Evolutionary conservation across 2,329 filamentous ascomycete species (phyloP), one percentile per base, ranked within the genome.

Genomic region (Fusarium hainanense): DNA sequence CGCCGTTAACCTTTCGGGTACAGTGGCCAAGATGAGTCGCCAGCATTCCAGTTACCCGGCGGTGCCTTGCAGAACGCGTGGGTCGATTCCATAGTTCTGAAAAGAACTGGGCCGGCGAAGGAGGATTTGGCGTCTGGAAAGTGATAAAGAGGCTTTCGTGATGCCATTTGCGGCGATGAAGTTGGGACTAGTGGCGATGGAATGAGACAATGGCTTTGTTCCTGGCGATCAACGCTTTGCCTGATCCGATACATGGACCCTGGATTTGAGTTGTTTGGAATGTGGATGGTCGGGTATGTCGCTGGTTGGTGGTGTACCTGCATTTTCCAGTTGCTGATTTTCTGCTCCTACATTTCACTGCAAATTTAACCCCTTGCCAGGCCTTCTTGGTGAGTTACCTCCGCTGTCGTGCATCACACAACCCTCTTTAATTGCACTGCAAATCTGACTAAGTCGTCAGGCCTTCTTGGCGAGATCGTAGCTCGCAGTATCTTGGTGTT

Each of bases 121-220:
- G 54, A 1, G 7, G 10, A 3, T 3, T 41, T 18, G 14, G 34
- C 18, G 9, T 37, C 34, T 37, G 1, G n/a, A 25, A 25, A 37
- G 23, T 49, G 40, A 55, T 28, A 25, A 41, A 58, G 47, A 46
- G 58, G 54, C 51, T 61, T 37, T 55, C n/a, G 12, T 32, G 64
- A 58, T 54, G 32, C 23, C 46, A 49, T 37, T 52, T 69, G 68
- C 68, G 68, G 63, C 27, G 48, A 30, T 32, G 27, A 20, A 12
- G 8, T 44, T 30, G 2, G 13, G n/a, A 3, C 41, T 46, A 3
- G 58, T 61, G 67, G 54, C 37, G 21, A 67, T 54, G n/a, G 44
- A 54, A 54, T 54, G 58, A 41, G 49, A 71, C 42, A 69, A 51
- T 55, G 23, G 56, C 23, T 47, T 68, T 63, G 67, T 70, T 54